A percentile compares a stretch with the other conserved stretches of the same genome.
Conservation (phyloP, 768 basidiomycete species). For the Lentinus brumalis region DNA sequence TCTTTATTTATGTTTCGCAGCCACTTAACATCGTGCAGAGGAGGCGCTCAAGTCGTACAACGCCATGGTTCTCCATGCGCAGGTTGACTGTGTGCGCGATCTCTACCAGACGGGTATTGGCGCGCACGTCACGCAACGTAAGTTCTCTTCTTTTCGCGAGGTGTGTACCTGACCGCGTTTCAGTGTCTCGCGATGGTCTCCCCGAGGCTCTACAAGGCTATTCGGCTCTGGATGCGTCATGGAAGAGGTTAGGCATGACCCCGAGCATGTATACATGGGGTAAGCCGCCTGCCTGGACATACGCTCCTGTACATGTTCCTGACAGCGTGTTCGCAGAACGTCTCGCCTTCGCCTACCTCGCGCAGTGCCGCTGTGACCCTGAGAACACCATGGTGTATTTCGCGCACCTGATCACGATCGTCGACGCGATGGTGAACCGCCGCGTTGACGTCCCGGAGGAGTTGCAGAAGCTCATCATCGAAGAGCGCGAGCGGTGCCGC, state of each 20-base stretch:
- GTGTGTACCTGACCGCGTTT: conserved; percentile 13
- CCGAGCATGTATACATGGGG: conserved; percentile 65
- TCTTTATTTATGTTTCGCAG: conserved; percentile 43
- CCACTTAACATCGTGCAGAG: conserved; percentile 8
- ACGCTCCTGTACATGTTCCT: neutral
- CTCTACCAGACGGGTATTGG: conserved; percentile 75
- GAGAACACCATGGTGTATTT: conserved; percentile 64
- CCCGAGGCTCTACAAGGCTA: conserved; percentile 44
- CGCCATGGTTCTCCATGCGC: conserved; percentile 32
- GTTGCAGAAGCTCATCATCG: conserved; percentile 58
- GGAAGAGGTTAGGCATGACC: conserved; percentile 65
- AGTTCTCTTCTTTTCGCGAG: conserved; percentile 23
- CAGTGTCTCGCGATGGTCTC: conserved; percentile 58
- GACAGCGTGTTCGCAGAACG: conserved; percentile 48
- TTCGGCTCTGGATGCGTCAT: conserved; percentile 39
- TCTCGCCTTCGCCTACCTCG: conserved; percentile 75
- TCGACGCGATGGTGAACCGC: conserved; percentile 49
- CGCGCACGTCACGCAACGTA: conserved; percentile 78
- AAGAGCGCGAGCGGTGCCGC: conserved; percentile 65
- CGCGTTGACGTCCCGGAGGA: conserved; percentile 47
- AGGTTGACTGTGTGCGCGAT: conserved; percentile 61
- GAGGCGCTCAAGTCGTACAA: conserved; percentile 11
- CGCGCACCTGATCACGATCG: conserved; percentile 54
- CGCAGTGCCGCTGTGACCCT: conserved; percentile 83
- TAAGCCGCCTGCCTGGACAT: conserved; percentile 31